phyloP scores from a whole-genome alignment of 2,329 filamentous ascomycete genomes.

The Pseudogymnoascus sp. region DNA sequence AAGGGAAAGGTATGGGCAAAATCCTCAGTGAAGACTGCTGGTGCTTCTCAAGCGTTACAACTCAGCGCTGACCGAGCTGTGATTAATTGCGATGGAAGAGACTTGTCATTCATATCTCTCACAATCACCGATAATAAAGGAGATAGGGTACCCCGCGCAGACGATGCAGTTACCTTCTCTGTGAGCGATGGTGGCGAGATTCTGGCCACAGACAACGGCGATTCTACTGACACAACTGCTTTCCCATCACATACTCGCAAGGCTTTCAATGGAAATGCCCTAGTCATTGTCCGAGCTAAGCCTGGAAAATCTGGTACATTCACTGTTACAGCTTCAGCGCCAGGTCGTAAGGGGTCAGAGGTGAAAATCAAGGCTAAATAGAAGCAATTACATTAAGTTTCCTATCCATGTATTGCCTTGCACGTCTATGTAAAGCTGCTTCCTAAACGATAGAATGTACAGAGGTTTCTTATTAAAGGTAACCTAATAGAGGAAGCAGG shows the following conservation, averaged over 20 bases:
- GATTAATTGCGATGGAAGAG: slow-evolving; percentile 37
- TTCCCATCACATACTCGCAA: slow-evolving; percentile 36
- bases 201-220: slow-evolving; percentile 45
- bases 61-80: slow-evolving; percentile 35
- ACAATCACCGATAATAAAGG: slow-evolving; percentile 39
- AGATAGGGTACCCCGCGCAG: slow-evolving; percentile 37
- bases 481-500: too few relatives aligned
- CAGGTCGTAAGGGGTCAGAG: too few relatives aligned
- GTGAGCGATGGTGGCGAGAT: slow-evolving; percentile 39
- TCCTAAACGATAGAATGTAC: too few relatives aligned
- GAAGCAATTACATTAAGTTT: too few relatives aligned
- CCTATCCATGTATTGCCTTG: too few relatives aligned
- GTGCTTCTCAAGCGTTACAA: slow-evolving; percentile 32
- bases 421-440: too few relatives aligned
- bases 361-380: too few relatives aligned
- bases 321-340: slow-evolving; percentile 20
- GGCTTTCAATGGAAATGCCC: slow-evolving; percentile 35
- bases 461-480: too few relatives aligned
- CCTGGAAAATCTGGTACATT: slow-evolving; percentile 18
- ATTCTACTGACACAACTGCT: slow-evolving; percentile 37
- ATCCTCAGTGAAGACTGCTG: slow-evolving; percentile 36
- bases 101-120: slow-evolving; percentile 41
- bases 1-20: slow-evolving; percentile 36
- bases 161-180: slow-evolving; percentile 37
- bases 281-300: slow-evolving; percentile 34